Conservation (phyloP, 2,329 filamentous ascomycete genomes). For the Clathrospora elynae region DNA sequence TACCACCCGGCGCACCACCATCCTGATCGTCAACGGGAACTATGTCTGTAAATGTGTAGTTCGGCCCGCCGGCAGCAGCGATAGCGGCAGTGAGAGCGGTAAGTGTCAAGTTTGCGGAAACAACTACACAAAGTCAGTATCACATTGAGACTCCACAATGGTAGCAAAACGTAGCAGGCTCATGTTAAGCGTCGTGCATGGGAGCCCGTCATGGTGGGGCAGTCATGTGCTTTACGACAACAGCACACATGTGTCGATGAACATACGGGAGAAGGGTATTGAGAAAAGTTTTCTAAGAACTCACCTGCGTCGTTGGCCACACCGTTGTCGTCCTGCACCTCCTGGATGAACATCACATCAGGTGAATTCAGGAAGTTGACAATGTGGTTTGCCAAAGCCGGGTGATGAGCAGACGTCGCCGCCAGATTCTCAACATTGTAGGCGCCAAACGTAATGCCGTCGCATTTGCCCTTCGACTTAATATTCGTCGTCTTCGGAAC, state of each 20-base stretch:
- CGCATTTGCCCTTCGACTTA: slow-evolving; percentile 61
- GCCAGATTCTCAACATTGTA: slow-evolving; percentile 75
- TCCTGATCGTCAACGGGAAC: slow-evolving; percentile 64
- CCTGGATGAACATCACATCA: slow-evolving; percentile 70
- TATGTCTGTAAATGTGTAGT: slow-evolving; percentile 66
- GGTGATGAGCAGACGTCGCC: slow-evolving; percentile 61
- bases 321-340: slow-evolving; percentile 71
- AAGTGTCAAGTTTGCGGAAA: slow-evolving; percentile 64
- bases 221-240: no score
- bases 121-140: slow-evolving; percentile 36
- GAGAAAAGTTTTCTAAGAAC: slow-evolving; percentile 28
- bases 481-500: slow-evolving; percentile 60
- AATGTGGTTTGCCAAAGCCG: slow-evolving; percentile 67
- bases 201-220: no score
- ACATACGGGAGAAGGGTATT: no score
- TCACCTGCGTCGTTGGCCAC: slow-evolving; percentile 62
- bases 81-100: slow-evolving; percentile 61
- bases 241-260: no score
- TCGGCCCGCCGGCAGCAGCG: slow-evolving; percentile 53
- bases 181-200: no score
- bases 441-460: slow-evolving; percentile 65
- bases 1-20: slow-evolving; percentile 70
- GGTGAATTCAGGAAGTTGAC: slow-evolving; percentile 67
- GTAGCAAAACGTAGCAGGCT: no score
- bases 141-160: neutral